Conservation (phyloP, 75 land plant species). For the Pinus albicaulis region DNA sequence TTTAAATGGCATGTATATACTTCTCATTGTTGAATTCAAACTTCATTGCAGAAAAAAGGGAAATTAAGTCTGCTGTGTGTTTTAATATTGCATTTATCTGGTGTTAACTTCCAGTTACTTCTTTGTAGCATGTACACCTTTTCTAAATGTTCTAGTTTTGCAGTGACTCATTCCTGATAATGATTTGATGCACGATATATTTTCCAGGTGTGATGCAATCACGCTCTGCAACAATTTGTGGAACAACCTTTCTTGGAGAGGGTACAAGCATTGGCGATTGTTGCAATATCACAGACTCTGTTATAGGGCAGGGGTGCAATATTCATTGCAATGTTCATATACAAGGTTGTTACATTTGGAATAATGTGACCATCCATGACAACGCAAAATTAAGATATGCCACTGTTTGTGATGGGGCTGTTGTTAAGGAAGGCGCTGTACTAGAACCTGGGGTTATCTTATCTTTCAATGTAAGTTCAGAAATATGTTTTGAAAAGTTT, state of each 20-base stretch:
- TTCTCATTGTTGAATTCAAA: constrained; percentile 1
- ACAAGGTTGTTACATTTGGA: constrained; percentile 90
- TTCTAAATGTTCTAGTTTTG: background rate
- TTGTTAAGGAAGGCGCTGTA: constrained; percentile 68
- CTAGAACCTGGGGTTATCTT: constrained; percentile 84
- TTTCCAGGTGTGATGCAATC: constrained; percentile 57
- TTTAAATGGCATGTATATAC: too few relatives aligned
- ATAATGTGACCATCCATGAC: constrained; percentile 83
- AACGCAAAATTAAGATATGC: constrained; percentile 61
- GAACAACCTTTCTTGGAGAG: constrained; percentile 67
- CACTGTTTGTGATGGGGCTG: constrained; percentile 81
- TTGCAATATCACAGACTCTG: constrained; percentile 62
- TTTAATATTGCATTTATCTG: background rate
- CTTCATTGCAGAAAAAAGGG: background rate
- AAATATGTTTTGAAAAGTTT: background rate
- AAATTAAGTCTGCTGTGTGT: constrained; percentile 6
- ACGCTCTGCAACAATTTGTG: constrained; percentile 60
- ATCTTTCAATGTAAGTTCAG: constrained; percentile 76
- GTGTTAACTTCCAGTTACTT: background rate
- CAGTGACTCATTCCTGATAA: background rate
- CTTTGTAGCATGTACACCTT: background rate
- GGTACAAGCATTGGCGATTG: constrained; percentile 71
- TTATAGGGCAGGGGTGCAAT: constrained; percentile 77
- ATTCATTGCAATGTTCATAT: constrained; percentile 85
- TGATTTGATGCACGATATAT: background rate